A percentile compares a stretch with the other conserved stretches of the same genome.
These are phyloP conservation scores for Rhizoclosmatium sp. DNA, from an alignment of 192 early-diverging fungal species.

Conservation along the genomic window DNA sequence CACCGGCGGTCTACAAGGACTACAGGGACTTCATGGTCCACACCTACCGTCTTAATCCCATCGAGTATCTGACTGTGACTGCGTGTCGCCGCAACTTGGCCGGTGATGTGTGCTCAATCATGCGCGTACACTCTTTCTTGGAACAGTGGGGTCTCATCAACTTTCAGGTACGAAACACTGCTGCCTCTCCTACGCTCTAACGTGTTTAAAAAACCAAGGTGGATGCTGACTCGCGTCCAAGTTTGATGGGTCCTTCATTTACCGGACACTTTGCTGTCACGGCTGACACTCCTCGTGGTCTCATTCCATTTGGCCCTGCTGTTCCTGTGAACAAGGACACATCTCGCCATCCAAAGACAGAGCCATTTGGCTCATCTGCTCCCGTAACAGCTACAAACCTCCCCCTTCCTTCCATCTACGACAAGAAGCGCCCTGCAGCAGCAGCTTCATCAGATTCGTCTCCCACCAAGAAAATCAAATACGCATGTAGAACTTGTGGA, in stretches of 20 bases:
- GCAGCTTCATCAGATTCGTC: not conserved
- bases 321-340: constrained; percentile 42
- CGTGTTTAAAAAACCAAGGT: constrained; percentile 10
- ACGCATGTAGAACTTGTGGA: constrained; percentile 83
- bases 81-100: constrained; percentile 96
- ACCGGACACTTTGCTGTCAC: constrained; percentile 53
- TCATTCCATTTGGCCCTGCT: constrained; percentile 84
- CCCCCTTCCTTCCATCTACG: constrained; percentile 37
- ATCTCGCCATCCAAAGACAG: constrained; percentile 46
- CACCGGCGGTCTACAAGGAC: constrained; percentile 88
- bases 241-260: constrained; percentile 39
- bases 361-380: constrained; percentile 40
- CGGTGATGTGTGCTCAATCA: constrained; percentile 98
- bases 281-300: constrained; percentile 92
- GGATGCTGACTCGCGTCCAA: constrained; percentile 35
- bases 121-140: constrained; percentile 96
- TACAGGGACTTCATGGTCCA: constrained; percentile 99
- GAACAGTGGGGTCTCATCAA: constrained; percentile 99
- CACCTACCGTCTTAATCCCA: constrained; percentile 93
- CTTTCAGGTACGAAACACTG: constrained; percentile 75
- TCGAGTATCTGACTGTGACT: constrained; percentile 97
- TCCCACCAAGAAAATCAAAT: constrained; percentile 40
- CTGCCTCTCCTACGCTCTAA: not conserved
- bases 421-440: not conserved
- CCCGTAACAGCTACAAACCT: constrained; percentile 17